A percentile compares a stretch with the other conserved stretches of the same genome.
Evolutionary conservation across 2,329 filamentous ascomycete species (phyloP).

Genomic region (Verticillium dahliae): DNA sequence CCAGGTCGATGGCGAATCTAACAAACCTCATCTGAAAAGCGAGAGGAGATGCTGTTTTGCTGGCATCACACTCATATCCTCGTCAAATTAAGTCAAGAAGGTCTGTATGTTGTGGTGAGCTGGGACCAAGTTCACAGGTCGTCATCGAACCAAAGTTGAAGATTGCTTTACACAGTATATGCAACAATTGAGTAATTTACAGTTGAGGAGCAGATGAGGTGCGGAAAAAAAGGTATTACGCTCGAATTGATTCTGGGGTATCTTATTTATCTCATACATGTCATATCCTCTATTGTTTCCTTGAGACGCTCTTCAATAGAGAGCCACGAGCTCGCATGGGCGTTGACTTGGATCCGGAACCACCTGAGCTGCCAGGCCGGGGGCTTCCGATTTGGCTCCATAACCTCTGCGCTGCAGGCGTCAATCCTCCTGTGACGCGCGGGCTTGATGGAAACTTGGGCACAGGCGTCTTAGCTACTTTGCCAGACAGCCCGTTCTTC

Average conservation of each 20-base stretch:
- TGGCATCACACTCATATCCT: background rate
- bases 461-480: conserved; percentile 52
- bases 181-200: background rate
- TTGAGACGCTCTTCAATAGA: conserved; percentile 25
- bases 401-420: conserved; percentile 66
- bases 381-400: conserved; percentile 51
- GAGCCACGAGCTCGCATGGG: conserved; percentile 31
- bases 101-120: background rate
- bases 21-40: conserved; percentile 47
- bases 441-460: conserved; percentile 66
- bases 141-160: background rate
- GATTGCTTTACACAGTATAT: background rate
- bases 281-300: conserved; percentile 11
- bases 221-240: background rate
- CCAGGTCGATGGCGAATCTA: conserved; percentile 62
- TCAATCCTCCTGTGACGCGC: conserved; percentile 50
- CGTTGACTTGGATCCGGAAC: conserved; percentile 28
- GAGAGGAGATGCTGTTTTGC: background rate
- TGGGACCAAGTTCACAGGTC: background rate
- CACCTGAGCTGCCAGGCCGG: conserved; percentile 29
- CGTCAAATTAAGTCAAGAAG: background rate
- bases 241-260: background rate
- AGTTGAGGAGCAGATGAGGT: background rate
- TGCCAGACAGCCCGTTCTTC: conserved; percentile 53
- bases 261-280: background rate